Conservation (phyloP, 306 rosid species). For the Lathyrus tuberosus region DNA sequence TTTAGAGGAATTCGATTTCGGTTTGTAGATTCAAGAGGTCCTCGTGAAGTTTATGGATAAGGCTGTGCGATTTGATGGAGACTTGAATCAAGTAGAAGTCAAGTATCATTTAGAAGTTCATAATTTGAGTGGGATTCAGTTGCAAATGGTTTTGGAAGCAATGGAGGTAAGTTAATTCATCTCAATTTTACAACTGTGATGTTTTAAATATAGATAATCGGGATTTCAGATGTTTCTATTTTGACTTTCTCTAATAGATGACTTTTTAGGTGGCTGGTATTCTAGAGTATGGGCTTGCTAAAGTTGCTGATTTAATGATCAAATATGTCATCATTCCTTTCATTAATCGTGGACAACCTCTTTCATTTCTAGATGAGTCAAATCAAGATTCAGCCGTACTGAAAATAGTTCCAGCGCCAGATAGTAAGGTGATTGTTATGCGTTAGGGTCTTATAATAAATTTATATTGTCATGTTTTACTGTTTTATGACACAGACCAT, state of each 20-base stretch:
- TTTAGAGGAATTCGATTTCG: conserved; percentile 90
- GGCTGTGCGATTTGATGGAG: conserved; percentile 74
- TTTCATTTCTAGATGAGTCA: conserved; percentile 63
- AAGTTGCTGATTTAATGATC: conserved; percentile 85
- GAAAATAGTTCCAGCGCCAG: conserved; percentile 57
- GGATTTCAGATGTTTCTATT: conserved; percentile 7
- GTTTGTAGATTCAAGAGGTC: conserved; percentile 94
- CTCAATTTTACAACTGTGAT: conserved; percentile 22
- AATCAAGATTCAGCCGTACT: conserved; percentile 56
- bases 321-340: conserved; percentile 67
- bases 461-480: not conserved
- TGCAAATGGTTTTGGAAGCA: conserved; percentile 74
- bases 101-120: conserved; percentile 50
- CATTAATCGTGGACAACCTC: conserved; percentile 51
- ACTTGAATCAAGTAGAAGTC: conserved; percentile 58
- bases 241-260: conserved; percentile 30
- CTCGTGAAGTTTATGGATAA: conserved; percentile 74
- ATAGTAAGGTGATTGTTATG: conserved; percentile 55
- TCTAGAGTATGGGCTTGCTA: conserved; percentile 87
- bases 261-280: conserved; percentile 66
- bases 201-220: conserved; percentile 19
- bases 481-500: conserved; percentile 4
- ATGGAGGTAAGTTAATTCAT: conserved; percentile 69
- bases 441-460: conserved; percentile 15
- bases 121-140: conserved; percentile 52